Evolutionary conservation across 495 filamentous ascomycete genomes (phyloP), one percentile per base, ranked within the genome.

Genomic region (Cairneyella variabilis): DNA sequence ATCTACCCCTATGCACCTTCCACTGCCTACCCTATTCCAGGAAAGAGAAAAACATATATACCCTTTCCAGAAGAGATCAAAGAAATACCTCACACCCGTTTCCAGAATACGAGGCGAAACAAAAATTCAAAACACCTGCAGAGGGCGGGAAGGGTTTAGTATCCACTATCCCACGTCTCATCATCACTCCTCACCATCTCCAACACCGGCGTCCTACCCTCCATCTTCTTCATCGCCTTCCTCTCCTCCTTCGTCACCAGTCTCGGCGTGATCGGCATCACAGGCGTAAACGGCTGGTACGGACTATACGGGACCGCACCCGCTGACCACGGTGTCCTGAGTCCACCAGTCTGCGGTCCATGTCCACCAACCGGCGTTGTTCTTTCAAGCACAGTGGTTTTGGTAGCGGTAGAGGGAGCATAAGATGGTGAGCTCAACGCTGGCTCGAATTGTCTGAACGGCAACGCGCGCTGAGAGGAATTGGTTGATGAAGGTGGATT

Each of bases 231-330:
- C 76, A 76, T 79, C 51, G 74, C 69, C 74, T 86, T 90, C 42
- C 89, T 69, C 61, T 96, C 88, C 54, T 80, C 78, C 67, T 79
- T 83, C 10, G 83, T 89, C 37, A 90, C 83, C 42, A 91, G 74
- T 40, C 83, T 82, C 1, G 91, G 91, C 25, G 91, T 95, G 51
- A 97, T 82, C 0, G 91, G 91, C 14, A 93, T 88, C 7, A 95
- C 76, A 0, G 91, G 91, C 1, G 86, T 89, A 63, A 87, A 92
- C 0, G 91, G 91, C 78, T 95, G 93, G 63, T 97, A 97, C 4
- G 91, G 88, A 49, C 81, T 85, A 67, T 97, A 96, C 5, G 91
- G 91, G 28, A 78, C 74, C 0, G 90, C 83, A 36, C 87, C 80
- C 4, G 86, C 90, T 0, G 87, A 90, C 59, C 80, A 78, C 0